Base-by-base conservation (phyloP, 1,284 basidiomycete species). In the Tilletia walkeri region DNA sequence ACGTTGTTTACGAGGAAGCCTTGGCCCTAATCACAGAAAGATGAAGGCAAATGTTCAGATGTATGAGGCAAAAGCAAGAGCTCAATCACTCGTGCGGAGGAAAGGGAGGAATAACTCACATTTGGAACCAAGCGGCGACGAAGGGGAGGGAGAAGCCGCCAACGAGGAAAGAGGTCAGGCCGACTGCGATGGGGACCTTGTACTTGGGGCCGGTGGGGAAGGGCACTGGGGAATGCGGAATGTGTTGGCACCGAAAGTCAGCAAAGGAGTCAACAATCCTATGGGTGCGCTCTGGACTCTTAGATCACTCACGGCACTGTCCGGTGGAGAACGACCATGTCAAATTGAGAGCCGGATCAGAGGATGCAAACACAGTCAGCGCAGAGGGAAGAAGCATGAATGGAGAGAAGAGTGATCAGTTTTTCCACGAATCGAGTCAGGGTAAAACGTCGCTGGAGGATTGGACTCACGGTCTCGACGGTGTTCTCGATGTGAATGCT, bases 401-500 rank as follows among this genome's bases (percentile, higher is more conserved):
- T 12, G 16, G 41, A 38, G 14, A 14, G 65, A 38, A 24, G 16
- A 5, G 18, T 12, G 45, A 7, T 20, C 18, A 41, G 45, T 34
- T 34, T 16, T n/a, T 34, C 4, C 59, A 16, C 48, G 4, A 5
- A 39, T 3, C n/a, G 36, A n/a, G 4, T 30, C 24, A 1, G 24
- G 24, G 24, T 30, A 2, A 30, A 30, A 30, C 24, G 24, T 30
- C 24, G 1, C 24, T 30, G 56, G 14, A 16, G 9, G n/a, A 45
- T 66, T 5, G 24, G 4, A 80, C 81, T 73, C 70, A 82, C 81
- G 45, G 73, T 82, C 67, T 82, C 78, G 69, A 73, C 71, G 9
- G 79, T 82, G 79, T 82, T 82, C 73, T 82, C 81, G 69, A 82
- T 70, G 80, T 82, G 81, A 14, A 78, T 59, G 67, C 73, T 75